Evolutionary conservation across 495 filamentous ascomycete genomes (phyloP).

Genomic region (Penicillium coprophilum): DNA sequence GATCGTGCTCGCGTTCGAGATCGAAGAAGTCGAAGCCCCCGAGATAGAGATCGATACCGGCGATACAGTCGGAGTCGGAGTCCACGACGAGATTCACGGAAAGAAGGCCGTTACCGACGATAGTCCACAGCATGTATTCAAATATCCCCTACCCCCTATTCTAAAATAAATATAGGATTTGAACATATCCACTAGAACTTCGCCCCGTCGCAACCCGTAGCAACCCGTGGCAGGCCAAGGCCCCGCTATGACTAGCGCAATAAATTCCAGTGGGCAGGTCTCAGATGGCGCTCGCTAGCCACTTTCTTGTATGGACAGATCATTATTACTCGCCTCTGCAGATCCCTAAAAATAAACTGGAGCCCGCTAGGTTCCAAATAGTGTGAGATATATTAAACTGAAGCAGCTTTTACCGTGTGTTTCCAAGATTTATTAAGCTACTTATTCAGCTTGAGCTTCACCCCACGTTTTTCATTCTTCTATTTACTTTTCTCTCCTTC

Average conservation of each 20-base stretch:
- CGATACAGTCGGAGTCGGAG: constrained; percentile 49
- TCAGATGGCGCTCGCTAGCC: constrained; percentile 9
- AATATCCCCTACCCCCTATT: constrained; percentile 1
- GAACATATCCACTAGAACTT: background rate
- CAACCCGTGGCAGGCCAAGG: background rate
- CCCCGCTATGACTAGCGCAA: constrained; percentile 5
- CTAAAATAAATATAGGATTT: background rate
- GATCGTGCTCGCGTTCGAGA: constrained; percentile 30
- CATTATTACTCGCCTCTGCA: constrained; percentile 10
- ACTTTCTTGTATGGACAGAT: constrained; percentile 1
- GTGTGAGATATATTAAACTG: constrained; percentile 8
- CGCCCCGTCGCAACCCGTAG: too few relatives aligned
- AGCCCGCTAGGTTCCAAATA: constrained; percentile 14
- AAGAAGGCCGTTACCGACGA: constrained; percentile 26
- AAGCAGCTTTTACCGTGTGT: background rate
- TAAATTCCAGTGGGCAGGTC: constrained; percentile 9
- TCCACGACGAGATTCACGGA: constrained; percentile 38
- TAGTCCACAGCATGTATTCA: background rate
- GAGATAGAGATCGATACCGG: constrained; percentile 26
- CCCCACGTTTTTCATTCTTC: constrained; percentile 25
- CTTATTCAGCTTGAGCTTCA: constrained; percentile 26
- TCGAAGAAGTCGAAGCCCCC: constrained; percentile 53
- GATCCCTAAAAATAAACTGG: constrained; percentile 29
- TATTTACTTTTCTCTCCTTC: constrained; percentile 21
- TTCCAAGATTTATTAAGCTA: constrained; percentile 6